Evolutionary conservation across 441 rosid species (phyloP).

Genomic region (Omphalea diandra): DNA sequence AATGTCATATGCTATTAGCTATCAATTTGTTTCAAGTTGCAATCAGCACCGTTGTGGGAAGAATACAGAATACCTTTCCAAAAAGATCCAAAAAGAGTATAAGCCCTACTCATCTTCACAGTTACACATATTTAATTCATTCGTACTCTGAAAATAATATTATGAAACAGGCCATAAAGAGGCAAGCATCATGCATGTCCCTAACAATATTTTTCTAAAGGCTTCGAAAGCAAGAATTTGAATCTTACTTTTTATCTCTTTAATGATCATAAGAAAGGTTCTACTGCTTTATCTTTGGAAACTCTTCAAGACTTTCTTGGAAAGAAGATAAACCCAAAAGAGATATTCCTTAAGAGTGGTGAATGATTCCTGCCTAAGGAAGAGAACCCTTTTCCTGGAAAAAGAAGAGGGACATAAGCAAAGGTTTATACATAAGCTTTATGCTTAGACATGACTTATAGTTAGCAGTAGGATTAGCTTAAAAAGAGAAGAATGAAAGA

Average conservation of each 20-base stretch:
- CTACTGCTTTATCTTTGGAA: background rate
- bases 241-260: background rate
- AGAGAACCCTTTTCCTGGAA: background rate
- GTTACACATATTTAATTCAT: background rate
- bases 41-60: background rate
- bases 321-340: background rate
- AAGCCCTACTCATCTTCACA: background rate
- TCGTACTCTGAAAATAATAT: background rate
- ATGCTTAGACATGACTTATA: background rate
- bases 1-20: too few relatives aligned
- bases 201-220: background rate
- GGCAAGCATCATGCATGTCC: background rate
- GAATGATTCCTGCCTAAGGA: slow-evolving; percentile 11
- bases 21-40: too few relatives aligned
- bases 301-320: slow-evolving; percentile 3
- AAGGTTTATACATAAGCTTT: slow-evolving; percentile 1
- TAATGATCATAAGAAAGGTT: slow-evolving; percentile 13
- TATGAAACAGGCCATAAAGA: background rate
- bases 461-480: background rate
- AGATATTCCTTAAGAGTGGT: background rate
- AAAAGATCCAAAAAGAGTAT: background rate
- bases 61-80: background rate
- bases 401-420: slow-evolving; percentile 8
- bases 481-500: background rate
- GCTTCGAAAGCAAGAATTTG: slow-evolving; percentile 4